Conservation (phyloP, 257 asterid genomes). For the Fraxinus anomala region DNA sequence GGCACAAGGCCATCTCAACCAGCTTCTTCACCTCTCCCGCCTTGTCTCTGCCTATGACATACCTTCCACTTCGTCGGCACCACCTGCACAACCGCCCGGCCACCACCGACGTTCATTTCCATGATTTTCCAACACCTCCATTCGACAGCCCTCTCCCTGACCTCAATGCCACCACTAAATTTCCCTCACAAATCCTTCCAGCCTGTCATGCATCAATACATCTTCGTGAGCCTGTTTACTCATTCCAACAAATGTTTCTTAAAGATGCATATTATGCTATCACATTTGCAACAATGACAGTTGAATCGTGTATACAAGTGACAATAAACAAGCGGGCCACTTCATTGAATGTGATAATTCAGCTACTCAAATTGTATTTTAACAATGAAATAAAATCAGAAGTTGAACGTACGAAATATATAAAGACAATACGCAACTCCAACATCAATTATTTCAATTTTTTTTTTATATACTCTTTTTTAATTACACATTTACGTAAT, state of each 20-base stretch:
- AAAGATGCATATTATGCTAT: too few species aligned
- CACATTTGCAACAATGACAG: not conserved
- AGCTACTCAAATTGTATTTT: too few species aligned
- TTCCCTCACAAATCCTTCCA: constrained; percentile 35
- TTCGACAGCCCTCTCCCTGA: too few species aligned
- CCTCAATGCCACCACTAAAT: constrained; percentile 28
- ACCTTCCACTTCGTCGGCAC: constrained; percentile 22
- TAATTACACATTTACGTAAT: too few species aligned
- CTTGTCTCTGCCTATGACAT: constrained; percentile 12
- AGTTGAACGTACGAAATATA: not conserved
- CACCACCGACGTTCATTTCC: constrained; percentile 11
- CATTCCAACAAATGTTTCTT: not conserved
- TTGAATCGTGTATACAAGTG: constrained; percentile 7
- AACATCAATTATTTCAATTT: too few species aligned
- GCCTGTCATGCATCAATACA: constrained; percentile 18
- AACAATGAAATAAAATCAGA: not conserved
- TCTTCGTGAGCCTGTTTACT: constrained; percentile 31
- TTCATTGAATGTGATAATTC: constrained; percentile 1
- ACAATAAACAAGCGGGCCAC: constrained; percentile 24
- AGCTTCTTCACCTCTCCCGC: constrained; percentile 17
- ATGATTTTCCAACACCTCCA: not conserved
- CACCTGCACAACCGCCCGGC: constrained; percentile 15
- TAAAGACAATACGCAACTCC: not conserved
- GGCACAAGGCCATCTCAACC: constrained; percentile 27
- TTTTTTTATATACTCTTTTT: too few species aligned